Conservation (phyloP, 345 rosid genomes). For the Schrenkiella parvula region DNA sequence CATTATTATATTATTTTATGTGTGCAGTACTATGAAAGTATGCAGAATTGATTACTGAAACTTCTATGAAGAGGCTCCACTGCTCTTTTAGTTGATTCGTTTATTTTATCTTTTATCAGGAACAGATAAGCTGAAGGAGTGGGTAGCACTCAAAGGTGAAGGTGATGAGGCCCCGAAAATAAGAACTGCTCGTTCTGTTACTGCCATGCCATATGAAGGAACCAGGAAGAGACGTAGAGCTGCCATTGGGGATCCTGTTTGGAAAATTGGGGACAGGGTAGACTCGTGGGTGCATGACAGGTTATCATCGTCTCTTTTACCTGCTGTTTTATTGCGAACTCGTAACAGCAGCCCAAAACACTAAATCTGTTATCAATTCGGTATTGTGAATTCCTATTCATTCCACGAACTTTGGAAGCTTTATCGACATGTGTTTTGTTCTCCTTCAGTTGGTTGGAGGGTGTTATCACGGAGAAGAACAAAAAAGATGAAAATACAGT, state of each 20-base stretch:
- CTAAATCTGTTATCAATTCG: neutral
- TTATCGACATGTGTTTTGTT: conserved; percentile 11
- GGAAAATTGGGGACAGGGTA: conserved; percentile 92
- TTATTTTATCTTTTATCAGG: conserved; percentile 38
- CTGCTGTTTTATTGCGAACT: neutral
- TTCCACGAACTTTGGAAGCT: neutral
- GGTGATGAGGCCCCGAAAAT: conserved; percentile 62
- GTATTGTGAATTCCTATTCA: neutral
- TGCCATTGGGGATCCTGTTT: conserved; percentile 59
- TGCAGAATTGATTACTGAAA: neutral
- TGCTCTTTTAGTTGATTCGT: neutral
- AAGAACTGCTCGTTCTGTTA: conserved; percentile 66
- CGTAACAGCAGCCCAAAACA: neutral
- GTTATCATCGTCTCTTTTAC: conserved; percentile 30
- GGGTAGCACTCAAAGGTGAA: conserved; percentile 70
- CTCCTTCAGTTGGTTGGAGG: conserved; percentile 89
- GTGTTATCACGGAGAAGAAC: conserved; percentile 74
- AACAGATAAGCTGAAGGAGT: conserved; percentile 72
- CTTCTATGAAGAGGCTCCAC: neutral
- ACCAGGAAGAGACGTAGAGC: conserved; percentile 93
- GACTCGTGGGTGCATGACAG: conserved; percentile 85
- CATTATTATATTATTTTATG: neutral
- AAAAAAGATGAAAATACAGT: conserved; percentile 67
- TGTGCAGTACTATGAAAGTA: neutral
- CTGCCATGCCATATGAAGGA: conserved; percentile 74